Conservation (phyloP, 1,139 yeast species). For the Pichia sp. region DNA sequence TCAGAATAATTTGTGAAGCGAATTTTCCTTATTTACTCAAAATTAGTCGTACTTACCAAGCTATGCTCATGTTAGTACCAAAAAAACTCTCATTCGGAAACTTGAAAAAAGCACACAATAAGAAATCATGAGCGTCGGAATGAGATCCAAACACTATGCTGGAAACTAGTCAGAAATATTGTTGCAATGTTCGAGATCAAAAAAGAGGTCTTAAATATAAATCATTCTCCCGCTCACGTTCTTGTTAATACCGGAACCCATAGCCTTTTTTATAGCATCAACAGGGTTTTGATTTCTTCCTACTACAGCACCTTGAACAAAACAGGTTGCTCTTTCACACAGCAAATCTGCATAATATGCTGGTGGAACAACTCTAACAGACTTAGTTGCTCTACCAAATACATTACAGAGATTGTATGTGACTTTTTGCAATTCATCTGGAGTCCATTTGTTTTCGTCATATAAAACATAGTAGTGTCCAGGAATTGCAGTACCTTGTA, state of each 20-base stretch:
- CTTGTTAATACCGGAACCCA: conserved; percentile 25
- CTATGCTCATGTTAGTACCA: too few relatives aligned
- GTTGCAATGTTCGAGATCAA: background rate
- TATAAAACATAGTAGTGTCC: conserved; percentile 33
- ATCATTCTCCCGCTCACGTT: conserved; percentile 26
- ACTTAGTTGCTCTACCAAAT: conserved; percentile 32
- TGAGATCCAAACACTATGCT: too few relatives aligned
- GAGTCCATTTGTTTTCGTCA: conserved; percentile 30
- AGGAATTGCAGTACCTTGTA: conserved; percentile 34
- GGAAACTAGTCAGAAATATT: background rate
- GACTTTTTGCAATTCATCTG: conserved; percentile 28
- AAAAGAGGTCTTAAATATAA: conserved; percentile 21
- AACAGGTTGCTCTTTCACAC: conserved; percentile 32
- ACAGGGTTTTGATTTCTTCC: conserved; percentile 15
- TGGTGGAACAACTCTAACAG: conserved; percentile 33
- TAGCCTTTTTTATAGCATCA: conserved; percentile 21
- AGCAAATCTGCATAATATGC: conserved; percentile 30
- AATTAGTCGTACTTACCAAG: too few relatives aligned
- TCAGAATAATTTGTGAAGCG: too few relatives aligned
- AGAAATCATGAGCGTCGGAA: too few relatives aligned
- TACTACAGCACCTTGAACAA: conserved; percentile 17
- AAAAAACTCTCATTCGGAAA: too few relatives aligned
- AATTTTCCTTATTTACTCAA: too few relatives aligned
- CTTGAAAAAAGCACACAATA: too few relatives aligned
- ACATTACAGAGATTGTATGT: conserved; percentile 31